A percentile compares a stretch with the other conserved stretches of the same genome.
Evolutionary conservation across 2,329 filamentous ascomycete species (phyloP).

Genomic region (Beauveria sp.): DNA sequence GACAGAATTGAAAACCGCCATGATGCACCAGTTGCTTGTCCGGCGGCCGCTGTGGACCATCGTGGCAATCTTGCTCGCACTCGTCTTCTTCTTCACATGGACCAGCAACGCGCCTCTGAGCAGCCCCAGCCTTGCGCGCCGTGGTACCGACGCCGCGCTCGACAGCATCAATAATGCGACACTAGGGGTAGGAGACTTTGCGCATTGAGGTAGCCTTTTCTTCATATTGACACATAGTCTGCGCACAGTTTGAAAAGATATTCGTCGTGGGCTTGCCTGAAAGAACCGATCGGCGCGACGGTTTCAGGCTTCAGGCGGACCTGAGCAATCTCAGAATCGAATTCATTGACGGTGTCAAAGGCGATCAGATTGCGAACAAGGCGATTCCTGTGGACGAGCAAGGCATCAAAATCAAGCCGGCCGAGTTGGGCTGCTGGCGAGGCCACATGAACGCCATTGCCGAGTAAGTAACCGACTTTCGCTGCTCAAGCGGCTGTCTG

Average conservation of each 20-base stretch:
- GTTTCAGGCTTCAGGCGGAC: slow-evolving; percentile 38
- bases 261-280: slow-evolving; percentile 44
- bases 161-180: slow-evolving; percentile 2
- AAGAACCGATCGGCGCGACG: slow-evolving; percentile 43
- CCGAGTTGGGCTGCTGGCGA: slow-evolving; percentile 28
- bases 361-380: slow-evolving; percentile 28
- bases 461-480: slow-evolving; percentile 17
- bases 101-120: background rate
- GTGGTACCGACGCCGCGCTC: background rate
- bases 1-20: background rate
- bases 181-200: background rate
- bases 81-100: background rate
- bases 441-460: slow-evolving; percentile 32
- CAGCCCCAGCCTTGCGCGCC: background rate
- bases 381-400: slow-evolving; percentile 26
- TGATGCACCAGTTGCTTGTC: background rate
- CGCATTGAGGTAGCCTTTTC: background rate
- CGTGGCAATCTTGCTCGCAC: background rate
- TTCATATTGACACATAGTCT: background rate
- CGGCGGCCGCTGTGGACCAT: background rate
- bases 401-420: slow-evolving; percentile 21
- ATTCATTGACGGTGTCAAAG: slow-evolving; percentile 38
- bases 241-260: slow-evolving; percentile 40
- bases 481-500: too few species aligned
- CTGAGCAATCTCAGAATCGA: slow-evolving; percentile 36